Conservation (phyloP, 495 filamentous ascomycete genomes). For the Neurospora hispaniola region DNA sequence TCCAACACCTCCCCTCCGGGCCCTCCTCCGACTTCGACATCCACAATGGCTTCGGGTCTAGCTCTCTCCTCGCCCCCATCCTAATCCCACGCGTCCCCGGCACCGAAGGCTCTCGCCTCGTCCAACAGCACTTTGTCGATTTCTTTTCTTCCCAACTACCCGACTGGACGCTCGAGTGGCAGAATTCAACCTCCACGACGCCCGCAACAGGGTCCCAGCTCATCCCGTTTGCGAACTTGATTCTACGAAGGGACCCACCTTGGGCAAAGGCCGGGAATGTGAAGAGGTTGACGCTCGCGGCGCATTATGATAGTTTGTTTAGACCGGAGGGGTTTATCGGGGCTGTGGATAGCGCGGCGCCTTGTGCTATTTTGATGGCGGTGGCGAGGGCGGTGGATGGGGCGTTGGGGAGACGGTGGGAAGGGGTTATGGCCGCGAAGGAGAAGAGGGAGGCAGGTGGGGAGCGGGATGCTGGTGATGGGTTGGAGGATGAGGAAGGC, state of each 20-base stretch:
- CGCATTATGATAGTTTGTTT: constrained; percentile 87
- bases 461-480: constrained; percentile 61
- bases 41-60: constrained; percentile 49
- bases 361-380: constrained; percentile 88
- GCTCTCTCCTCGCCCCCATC: constrained; percentile 75
- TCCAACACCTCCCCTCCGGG: constrained; percentile 56
- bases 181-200: constrained; percentile 77
- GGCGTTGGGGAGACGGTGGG: constrained; percentile 74
- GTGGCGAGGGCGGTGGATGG: constrained; percentile 67
- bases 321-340: constrained; percentile 83
- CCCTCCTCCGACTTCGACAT: constrained; percentile 68
- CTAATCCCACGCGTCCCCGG: constrained; percentile 85
- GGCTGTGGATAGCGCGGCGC: constrained; percentile 84
- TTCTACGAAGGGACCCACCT: constrained; percentile 83
- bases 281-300: constrained; percentile 72
- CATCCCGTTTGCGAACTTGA: constrained; percentile 77
- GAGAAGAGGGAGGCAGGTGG: constrained; percentile 48
- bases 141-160: constrained; percentile 70
- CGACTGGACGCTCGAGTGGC: constrained; percentile 66
- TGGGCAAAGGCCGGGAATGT: constrained; percentile 55
- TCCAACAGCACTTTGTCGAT: constrained; percentile 73
- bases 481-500: constrained; percentile 41
- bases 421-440: constrained; percentile 47
- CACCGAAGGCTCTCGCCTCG: constrained; percentile 44
- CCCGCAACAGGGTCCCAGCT: constrained; percentile 56